Evolutionary conservation across 352 stramenopile species (phyloP).

Genomic region (Elongisporangium anandrum): DNA sequence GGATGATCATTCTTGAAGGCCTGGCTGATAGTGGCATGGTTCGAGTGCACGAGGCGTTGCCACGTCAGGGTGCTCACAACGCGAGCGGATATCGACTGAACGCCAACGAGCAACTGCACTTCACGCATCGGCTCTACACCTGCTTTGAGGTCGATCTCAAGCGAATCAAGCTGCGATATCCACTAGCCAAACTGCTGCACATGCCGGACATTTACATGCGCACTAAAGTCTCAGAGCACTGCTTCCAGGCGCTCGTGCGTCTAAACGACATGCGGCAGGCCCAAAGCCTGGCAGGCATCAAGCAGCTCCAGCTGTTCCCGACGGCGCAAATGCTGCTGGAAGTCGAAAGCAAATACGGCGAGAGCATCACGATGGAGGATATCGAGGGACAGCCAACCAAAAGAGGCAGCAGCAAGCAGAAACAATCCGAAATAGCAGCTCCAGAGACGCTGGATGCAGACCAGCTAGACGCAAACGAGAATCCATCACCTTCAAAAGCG

Average conservation of each 20-base stretch:
- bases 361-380: slow-evolving; percentile 87
- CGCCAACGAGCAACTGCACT: slow-evolving; percentile 66
- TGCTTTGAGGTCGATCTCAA: slow-evolving; percentile 87
- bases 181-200: slow-evolving; percentile 62
- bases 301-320: slow-evolving; percentile 73
- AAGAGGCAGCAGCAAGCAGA: not conserved
- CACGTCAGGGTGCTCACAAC: slow-evolving; percentile 13
- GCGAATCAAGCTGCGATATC: slow-evolving; percentile 83
- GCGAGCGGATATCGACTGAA: slow-evolving; percentile 50
- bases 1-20: slow-evolving; percentile 88
- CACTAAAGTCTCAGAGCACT: slow-evolving; percentile 77
- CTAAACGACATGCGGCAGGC: slow-evolving; percentile 65
- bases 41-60: slow-evolving; percentile 32
- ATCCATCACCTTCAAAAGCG: not conserved
- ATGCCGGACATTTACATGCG: slow-evolving; percentile 89
- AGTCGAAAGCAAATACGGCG: slow-evolving; percentile 90
- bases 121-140: slow-evolving; percentile 81
- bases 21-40: slow-evolving; percentile 57
- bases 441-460: not conserved
- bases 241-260: slow-evolving; percentile 66
- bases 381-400: slow-evolving; percentile 44
- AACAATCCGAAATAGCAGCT: slow-evolving; percentile 1
- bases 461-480: not conserved
- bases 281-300: slow-evolving; percentile 45
- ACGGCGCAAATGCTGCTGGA: slow-evolving; percentile 71